A percentile compares a stretch with the other conserved stretches of the same genome.
These are phyloP conservation scores for Globisporangium ultimum DNA, from an alignment of 352 stramenopile species.

Conservation along the genomic window DNA sequence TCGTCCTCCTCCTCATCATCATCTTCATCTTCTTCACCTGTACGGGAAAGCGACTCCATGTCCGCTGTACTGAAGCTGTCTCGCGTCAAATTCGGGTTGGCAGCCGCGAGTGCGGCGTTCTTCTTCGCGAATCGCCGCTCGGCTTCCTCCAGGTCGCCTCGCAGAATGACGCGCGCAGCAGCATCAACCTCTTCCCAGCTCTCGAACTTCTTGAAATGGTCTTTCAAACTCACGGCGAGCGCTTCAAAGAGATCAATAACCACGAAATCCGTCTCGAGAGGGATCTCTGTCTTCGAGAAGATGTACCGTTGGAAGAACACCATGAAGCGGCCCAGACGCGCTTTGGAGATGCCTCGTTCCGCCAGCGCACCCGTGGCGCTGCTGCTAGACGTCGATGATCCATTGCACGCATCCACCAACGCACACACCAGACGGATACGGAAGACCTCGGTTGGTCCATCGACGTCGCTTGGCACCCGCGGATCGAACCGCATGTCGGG, in stretches of 20 bases:
- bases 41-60: constrained; percentile 27
- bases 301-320: constrained; percentile 96
- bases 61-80: constrained; percentile 15
- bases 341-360: constrained; percentile 82
- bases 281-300: constrained; percentile 93
- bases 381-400: constrained; percentile 9
- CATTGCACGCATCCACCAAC: constrained; percentile 86
- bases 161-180: constrained; percentile 50
- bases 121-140: constrained; percentile 67
- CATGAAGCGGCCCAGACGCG: constrained; percentile 88
- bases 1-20: constrained; percentile 59
- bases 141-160: constrained; percentile 61
- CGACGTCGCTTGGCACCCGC: constrained; percentile 84
- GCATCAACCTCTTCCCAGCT: constrained; percentile 77
- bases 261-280: constrained; percentile 93
- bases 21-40: constrained; percentile 40
- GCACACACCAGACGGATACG: constrained; percentile 93
- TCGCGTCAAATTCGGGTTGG: constrained; percentile 5
- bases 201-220: constrained; percentile 67
- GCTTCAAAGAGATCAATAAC: constrained; percentile 82
- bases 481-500: constrained; percentile 82
- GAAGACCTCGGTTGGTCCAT: constrained; percentile 92
- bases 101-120: constrained; percentile 24
- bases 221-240: constrained; percentile 46
- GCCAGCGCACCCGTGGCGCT: constrained; percentile 26